A percentile compares a stretch with the other conserved stretches of the same genome.
Evolutionary conservation across 139 green algal genomes (phyloP).

Genomic region (Tetraselmis chui): DNA sequence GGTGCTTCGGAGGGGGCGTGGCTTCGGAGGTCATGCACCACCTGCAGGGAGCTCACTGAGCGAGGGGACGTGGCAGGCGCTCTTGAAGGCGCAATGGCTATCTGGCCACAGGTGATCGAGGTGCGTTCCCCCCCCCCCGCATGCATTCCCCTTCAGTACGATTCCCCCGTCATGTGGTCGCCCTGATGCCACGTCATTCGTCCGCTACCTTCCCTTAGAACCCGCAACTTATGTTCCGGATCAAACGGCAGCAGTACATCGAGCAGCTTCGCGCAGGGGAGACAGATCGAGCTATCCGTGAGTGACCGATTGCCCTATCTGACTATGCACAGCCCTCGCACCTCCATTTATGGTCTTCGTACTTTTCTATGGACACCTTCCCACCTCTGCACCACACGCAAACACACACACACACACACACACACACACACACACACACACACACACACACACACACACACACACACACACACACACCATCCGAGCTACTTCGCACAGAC

Average conservation of each 20-base stretch:
- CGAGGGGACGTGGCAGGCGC: neutral
- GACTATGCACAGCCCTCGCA: neutral
- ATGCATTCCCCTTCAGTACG: neutral
- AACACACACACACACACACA: neutral
- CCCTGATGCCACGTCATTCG: no score
- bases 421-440: neutral
- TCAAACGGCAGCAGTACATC: conserved; percentile 50
- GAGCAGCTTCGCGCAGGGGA: conserved; percentile 38
- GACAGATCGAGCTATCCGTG: conserved; percentile 25
- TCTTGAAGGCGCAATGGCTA: neutral
- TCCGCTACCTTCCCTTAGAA: conserved; percentile 27
- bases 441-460: neutral
- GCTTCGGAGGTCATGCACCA: neutral
- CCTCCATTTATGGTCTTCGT: neutral
- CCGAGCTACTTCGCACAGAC: neutral
- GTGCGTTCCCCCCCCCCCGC: neutral
- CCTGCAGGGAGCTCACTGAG: neutral
- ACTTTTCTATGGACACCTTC: neutral
- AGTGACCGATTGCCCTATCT: neutral
- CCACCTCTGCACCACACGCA: no score
- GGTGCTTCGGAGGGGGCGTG: no score
- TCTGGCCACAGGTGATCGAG: neutral
- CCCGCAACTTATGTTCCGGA: conserved; percentile 38
- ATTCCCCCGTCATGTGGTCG: neutral
- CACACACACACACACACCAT: neutral